phyloP scores from a whole-genome alignment of 208 protist genomes.

The Leishmania aethiopica region DNA sequence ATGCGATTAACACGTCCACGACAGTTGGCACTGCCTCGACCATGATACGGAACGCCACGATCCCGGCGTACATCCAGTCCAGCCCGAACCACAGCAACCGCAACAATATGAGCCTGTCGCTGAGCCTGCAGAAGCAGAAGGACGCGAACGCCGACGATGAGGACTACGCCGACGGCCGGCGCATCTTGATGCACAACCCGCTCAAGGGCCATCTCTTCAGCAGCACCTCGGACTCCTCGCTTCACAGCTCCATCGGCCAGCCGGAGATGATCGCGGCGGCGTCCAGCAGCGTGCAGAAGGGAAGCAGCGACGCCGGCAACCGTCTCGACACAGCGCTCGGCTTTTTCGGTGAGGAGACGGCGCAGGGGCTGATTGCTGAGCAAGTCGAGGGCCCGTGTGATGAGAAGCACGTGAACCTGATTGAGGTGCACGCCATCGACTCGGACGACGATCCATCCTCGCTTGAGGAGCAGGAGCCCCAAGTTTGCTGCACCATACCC shows the following conservation, averaged over 20 bases:
- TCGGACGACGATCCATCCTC: constrained; percentile 31
- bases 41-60: constrained; percentile 20
- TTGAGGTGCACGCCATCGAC: constrained; percentile 29
- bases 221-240: constrained; percentile 26
- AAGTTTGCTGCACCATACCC: constrained; percentile 34
- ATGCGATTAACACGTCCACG: constrained; percentile 12
- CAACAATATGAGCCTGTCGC: constrained; percentile 25
- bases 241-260: constrained; percentile 8
- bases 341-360: constrained; percentile 19
- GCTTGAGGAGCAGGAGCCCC: constrained; percentile 15
- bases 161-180: constrained; percentile 25
- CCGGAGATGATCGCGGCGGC: constrained; percentile 16
- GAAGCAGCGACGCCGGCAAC: constrained; percentile 16
- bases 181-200: constrained; percentile 34
- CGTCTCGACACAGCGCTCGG: constrained; percentile 4
- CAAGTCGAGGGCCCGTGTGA: constrained; percentile 20
- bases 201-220: constrained; percentile 26
- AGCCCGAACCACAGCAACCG: constrained; percentile 16
- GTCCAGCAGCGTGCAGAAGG: constrained; percentile 8
- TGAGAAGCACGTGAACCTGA: constrained; percentile 23
- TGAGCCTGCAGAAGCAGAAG: constrained; percentile 12
- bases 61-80: constrained; percentile 28
- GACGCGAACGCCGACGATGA: constrained; percentile 14
- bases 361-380: constrained; percentile 16
- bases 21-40: constrained; percentile 7